These are phyloP conservation scores for Coccomyxa sp. DNA, from an alignment of 139 green algal species.

Conservation along the genomic window DNA sequence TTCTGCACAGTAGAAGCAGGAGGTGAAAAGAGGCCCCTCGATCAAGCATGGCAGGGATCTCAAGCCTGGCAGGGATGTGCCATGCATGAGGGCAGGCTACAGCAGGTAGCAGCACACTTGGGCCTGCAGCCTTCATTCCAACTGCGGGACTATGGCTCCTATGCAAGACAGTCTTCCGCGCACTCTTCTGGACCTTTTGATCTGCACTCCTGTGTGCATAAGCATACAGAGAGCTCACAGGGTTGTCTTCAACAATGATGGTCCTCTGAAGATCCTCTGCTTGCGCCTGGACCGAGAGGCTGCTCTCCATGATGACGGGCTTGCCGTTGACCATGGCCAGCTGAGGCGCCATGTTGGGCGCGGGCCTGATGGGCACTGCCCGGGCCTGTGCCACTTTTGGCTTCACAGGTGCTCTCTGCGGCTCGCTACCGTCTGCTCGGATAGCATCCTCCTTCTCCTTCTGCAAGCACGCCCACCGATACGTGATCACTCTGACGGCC, in stretches of 20 bases:
- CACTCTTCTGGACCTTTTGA: not conserved
- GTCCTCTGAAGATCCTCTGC: slow-evolving; percentile 13
- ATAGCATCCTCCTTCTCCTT: not conserved
- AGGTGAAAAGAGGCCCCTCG: not conserved
- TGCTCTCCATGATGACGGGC: slow-evolving; percentile 42
- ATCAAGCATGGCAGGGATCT: not conserved
- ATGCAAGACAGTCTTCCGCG: not conserved
- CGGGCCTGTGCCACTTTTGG: too few species aligned
- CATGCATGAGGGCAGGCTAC: not conserved
- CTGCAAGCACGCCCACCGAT: not conserved
- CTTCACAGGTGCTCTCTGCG: not conserved
- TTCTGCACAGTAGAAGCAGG: not conserved
- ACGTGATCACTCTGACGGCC: not conserved
- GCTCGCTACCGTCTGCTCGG: too few species aligned
- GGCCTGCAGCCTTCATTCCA: not conserved
- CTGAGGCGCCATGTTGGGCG: not conserved
- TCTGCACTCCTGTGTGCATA: not conserved
- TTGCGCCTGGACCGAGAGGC: slow-evolving; percentile 59
- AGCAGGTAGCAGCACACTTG: not conserved
- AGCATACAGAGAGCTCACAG: not conserved
- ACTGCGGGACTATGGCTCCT: not conserved
- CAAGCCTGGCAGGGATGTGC: not conserved
- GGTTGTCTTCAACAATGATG: slow-evolving; percentile 24
- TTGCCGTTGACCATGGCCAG: slow-evolving; percentile 46
- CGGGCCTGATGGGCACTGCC: too few species aligned